These are phyloP conservation scores for Alternaria arborescens DNA, from an alignment of 2,329 filamentous ascomycete species.

Conservation along the genomic window DNA sequence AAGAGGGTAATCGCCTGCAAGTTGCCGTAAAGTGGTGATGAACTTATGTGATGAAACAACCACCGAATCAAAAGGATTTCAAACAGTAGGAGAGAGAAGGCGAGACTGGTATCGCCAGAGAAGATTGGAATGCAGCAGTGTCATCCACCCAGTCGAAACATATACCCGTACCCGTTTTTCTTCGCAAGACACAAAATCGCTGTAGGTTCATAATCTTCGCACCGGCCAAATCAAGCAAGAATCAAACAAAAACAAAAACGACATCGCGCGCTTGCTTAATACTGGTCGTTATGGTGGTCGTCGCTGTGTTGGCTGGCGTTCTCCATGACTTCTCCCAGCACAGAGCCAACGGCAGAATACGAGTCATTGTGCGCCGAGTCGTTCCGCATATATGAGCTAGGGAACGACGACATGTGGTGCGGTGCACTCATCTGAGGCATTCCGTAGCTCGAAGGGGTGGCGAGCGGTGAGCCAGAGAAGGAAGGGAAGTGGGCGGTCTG, in stretches of 20 bases:
- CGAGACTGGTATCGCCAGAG: conserved; percentile 20
- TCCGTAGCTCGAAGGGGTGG: conserved; percentile 46
- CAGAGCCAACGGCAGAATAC: conserved; percentile 47
- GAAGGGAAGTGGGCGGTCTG: conserved; percentile 53
- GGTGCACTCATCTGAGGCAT: conserved; percentile 53
- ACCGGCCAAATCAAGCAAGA: conserved; percentile 16
- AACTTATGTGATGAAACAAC: conserved; percentile 30
- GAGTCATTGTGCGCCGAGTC: conserved; percentile 46
- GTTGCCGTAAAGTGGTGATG: conserved; percentile 9
- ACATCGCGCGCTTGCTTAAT: conserved; percentile 15
- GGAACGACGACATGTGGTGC: conserved; percentile 50
- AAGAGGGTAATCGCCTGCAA: conserved; percentile 11
- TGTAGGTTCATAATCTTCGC: background rate
- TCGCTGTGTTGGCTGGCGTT: conserved; percentile 45
- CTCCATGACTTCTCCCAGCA: conserved; percentile 50
- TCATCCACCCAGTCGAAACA: conserved; percentile 21
- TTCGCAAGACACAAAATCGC: conserved; percentile 7
- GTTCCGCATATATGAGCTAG: conserved; percentile 50
- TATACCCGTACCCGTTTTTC: conserved; percentile 16
- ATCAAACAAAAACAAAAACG: conserved; percentile 7
- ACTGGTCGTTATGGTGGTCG: conserved; percentile 38
- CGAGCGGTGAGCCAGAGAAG: conserved; percentile 52
- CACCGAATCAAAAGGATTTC: conserved; percentile 25
- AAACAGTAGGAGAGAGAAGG: conserved; percentile 17
- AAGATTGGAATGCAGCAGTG: conserved; percentile 8